Conservation (phyloP, 1,284 basidiomycete species). For the Ceratobasidium sp. region DNA sequence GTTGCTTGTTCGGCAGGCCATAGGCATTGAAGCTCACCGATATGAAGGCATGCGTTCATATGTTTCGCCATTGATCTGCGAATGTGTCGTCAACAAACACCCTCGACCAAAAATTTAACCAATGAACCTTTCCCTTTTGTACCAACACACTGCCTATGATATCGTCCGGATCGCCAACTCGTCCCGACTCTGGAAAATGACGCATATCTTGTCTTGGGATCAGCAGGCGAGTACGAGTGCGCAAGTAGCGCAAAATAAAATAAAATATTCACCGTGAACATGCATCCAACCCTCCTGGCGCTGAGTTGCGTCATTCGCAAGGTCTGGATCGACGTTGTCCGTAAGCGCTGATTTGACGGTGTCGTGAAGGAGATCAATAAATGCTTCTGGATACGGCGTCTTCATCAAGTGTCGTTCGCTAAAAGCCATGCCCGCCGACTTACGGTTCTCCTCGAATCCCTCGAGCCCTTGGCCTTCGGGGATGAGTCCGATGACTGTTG, state of each 20-base stretch:
- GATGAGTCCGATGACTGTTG: constrained; percentile 35
- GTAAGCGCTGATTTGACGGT: constrained; percentile 62
- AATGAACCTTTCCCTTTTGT: constrained; percentile 66
- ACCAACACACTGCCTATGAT: constrained; percentile 77
- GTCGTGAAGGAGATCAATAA: constrained; percentile 65
- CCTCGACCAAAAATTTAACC: neutral
- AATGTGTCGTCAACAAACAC: neutral
- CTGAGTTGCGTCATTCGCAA: constrained; percentile 68
- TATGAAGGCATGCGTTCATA: constrained; percentile 83
- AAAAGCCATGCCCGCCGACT: neutral
- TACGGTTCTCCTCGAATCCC: constrained; percentile 33
- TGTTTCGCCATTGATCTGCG: constrained; percentile 68
- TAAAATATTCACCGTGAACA: constrained; percentile 75
- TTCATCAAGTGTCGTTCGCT: neutral
- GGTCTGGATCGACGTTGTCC: constrained; percentile 68
- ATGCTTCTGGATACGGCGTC: constrained; percentile 57
- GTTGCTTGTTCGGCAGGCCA: neutral
- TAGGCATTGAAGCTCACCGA: constrained; percentile 51
- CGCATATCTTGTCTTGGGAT: constrained; percentile 61
- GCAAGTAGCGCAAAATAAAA: constrained; percentile 6
- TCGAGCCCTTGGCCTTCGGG: constrained; percentile 22
- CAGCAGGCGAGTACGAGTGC: neutral
- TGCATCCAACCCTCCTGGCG: constrained; percentile 80
- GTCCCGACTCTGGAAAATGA: constrained; percentile 66
- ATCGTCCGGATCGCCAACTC: constrained; percentile 79